Percentiles rank a stretch among this genome's conserved stretches.
These are phyloP conservation scores for Teratosphaeria nubilosa DNA, from an alignment of 2,329 filamentous ascomycete genomes.

Conservation along the genomic window DNA sequence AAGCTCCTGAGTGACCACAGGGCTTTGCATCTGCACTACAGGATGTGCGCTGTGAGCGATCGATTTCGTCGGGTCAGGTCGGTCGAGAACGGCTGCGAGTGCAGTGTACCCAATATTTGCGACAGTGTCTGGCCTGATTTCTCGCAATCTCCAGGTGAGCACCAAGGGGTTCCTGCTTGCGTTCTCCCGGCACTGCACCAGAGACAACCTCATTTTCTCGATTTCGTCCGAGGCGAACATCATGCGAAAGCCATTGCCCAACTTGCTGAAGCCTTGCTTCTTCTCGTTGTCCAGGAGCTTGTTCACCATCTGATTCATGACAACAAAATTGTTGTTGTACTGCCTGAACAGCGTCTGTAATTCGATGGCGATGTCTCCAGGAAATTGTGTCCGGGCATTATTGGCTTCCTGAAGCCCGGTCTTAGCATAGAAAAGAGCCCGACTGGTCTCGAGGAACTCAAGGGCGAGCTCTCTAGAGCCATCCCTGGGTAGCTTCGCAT, in stretches of 20 bases:
- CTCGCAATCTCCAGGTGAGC: conserved; percentile 56
- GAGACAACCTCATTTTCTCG: conserved; percentile 47
- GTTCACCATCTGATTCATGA: conserved; percentile 53
- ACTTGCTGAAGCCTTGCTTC: conserved; percentile 49
- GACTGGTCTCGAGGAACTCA: conserved; percentile 58
- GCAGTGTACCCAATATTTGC: conserved; percentile 48
- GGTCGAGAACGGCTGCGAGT: conserved; percentile 53
- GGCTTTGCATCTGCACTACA: background rate
- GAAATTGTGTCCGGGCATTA: conserved; percentile 43
- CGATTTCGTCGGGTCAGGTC: conserved; percentile 29
- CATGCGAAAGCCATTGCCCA: conserved; percentile 53
- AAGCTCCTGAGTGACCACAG: background rate
- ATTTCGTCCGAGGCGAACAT: conserved; percentile 54
- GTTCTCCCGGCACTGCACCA: conserved; percentile 50
- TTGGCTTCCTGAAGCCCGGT: conserved; percentile 42
- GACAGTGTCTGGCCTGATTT: conserved; percentile 8
- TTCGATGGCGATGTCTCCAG: conserved; percentile 52
- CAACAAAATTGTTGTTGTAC: conserved; percentile 51
- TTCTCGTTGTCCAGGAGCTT: conserved; percentile 54
- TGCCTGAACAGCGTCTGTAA: conserved; percentile 54
- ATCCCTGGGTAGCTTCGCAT: conserved; percentile 43
- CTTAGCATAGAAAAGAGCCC: conserved; percentile 59
- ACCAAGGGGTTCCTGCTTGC: conserved; percentile 41
- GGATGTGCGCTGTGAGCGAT: background rate
- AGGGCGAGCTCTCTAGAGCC: conserved; percentile 52